phyloP scores from a whole-genome alignment of 805 yeast species.

The Teunomyces atbi region DNA sequence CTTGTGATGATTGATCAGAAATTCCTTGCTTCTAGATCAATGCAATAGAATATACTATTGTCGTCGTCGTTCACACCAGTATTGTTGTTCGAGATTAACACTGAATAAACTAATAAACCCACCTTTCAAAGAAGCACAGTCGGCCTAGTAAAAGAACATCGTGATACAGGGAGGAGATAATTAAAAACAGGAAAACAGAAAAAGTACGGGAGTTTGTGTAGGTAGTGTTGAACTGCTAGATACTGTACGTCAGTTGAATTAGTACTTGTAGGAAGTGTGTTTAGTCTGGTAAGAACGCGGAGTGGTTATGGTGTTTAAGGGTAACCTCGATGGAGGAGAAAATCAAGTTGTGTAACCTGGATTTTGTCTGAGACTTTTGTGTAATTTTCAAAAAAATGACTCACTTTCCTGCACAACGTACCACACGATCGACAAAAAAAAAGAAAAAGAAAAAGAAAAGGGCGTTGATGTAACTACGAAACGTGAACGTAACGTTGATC shows the following conservation, averaged over 20 bases:
- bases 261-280: neutral
- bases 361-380: neutral
- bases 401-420: constrained; percentile 1
- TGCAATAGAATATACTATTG: neutral
- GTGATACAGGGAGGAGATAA: neutral
- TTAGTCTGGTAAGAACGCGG: neutral
- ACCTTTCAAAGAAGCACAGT: neutral
- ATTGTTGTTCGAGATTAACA: neutral
- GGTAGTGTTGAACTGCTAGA: neutral
- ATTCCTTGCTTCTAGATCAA: constrained; percentile 2
- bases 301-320: neutral
- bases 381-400: constrained; percentile 1
- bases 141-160: constrained; percentile 1
- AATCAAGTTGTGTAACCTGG: constrained; percentile 1
- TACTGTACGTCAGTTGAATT: too few relatives aligned
- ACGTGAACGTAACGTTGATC: too few relatives aligned
- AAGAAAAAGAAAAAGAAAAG: neutral
- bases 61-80: neutral
- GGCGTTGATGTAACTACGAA: too few relatives aligned
- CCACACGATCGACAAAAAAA: neutral
- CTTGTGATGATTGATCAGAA: constrained; percentile 1
- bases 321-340: constrained; percentile 2
- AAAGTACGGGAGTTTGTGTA: neutral
- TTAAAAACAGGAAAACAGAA: neutral
- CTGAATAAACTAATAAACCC: constrained; percentile 3